These are phyloP conservation scores for Epichloe brachyelytri DNA, from an alignment of 2,329 filamentous ascomycete genomes.

Conservation along the genomic window DNA sequence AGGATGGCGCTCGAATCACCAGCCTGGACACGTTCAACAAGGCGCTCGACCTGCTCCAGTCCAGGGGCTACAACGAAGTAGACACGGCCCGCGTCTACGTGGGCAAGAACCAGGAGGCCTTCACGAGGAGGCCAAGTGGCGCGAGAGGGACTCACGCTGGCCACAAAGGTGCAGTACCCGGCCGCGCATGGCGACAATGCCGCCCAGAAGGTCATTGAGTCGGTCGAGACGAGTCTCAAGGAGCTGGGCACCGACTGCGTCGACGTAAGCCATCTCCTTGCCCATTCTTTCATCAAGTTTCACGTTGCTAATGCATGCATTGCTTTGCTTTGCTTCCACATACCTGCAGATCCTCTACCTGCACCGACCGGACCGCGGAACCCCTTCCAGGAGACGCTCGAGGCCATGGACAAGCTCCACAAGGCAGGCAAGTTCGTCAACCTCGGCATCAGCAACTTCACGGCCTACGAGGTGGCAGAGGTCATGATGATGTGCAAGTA, in stretches of 20 bases:
- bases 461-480: constrained; percentile 79
- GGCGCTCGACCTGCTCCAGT: constrained; percentile 62
- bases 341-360: constrained; percentile 23
- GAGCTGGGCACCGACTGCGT: constrained; percentile 62
- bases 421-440: constrained; percentile 75
- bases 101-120: constrained; percentile 62
- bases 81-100: constrained; percentile 73
- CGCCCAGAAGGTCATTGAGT: constrained; percentile 48
- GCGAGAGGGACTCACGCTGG: constrained; percentile 65
- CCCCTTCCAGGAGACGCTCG: constrained; percentile 68
- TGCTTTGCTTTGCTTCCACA: no score
- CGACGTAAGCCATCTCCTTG: constrained; percentile 36
- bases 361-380: constrained; percentile 39
- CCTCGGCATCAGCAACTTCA: constrained; percentile 73
- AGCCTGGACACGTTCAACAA: constrained; percentile 52
- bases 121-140: constrained; percentile 66
- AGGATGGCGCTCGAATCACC: constrained; percentile 58
- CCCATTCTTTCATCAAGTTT: background rate
- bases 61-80: constrained; percentile 69
- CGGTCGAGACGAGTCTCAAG: constrained; percentile 53
- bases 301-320: background rate
- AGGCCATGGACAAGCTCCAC: constrained; percentile 67
- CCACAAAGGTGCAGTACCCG: constrained; percentile 65
- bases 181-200: constrained; percentile 17
- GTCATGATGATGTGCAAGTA: constrained; percentile 67